phyloP scores from a whole-genome alignment of 176 grass and related monocot genomes.

The Musa itinerans region DNA sequence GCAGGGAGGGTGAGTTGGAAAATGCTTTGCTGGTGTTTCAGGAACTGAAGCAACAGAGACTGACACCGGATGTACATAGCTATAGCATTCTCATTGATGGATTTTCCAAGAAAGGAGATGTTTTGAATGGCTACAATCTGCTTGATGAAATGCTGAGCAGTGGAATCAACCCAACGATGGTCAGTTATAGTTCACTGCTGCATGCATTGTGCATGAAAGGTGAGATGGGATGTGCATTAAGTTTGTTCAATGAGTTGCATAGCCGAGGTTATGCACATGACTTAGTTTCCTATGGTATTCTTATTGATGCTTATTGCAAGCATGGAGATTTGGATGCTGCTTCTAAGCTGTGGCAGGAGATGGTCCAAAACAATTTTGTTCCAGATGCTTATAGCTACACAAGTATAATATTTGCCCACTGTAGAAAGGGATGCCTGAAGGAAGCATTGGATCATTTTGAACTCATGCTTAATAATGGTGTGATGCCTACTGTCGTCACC shows the following conservation, averaged over 20 bases:
- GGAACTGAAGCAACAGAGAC: conserved; percentile 17
- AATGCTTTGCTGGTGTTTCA: conserved; percentile 21
- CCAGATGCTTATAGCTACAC: conserved; percentile 33
- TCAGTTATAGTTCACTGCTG: conserved; percentile 23
- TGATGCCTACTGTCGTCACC: conserved; percentile 50
- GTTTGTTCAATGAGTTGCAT: conserved; percentile 15
- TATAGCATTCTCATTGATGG: conserved; percentile 28
- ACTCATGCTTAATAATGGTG: conserved; percentile 43
- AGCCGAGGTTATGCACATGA: conserved; percentile 18
- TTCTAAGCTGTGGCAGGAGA: conserved; percentile 24
- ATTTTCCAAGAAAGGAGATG: conserved; percentile 29
- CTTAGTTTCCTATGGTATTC: conserved; percentile 15
- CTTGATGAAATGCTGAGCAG: conserved; percentile 17
- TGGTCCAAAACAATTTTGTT: conserved; percentile 15
- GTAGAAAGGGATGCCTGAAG: conserved; percentile 45
- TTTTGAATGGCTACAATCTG: conserved; percentile 16
- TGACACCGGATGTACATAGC: conserved; percentile 16
- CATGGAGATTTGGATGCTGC: conserved; percentile 14
- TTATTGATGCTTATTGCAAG: conserved; percentile 23
- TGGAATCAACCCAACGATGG: conserved; percentile 19
- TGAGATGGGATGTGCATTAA: conserved; percentile 15
- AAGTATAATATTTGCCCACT: conserved; percentile 58
- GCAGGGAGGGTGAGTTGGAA: conserved; percentile 12
- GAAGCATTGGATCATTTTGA: conserved; percentile 53
- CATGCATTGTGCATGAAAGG: conserved; percentile 23